These are phyloP conservation scores for Tanacetum coccineum DNA, from an alignment of 129 eudicot species.

Conservation along the genomic window DNA sequence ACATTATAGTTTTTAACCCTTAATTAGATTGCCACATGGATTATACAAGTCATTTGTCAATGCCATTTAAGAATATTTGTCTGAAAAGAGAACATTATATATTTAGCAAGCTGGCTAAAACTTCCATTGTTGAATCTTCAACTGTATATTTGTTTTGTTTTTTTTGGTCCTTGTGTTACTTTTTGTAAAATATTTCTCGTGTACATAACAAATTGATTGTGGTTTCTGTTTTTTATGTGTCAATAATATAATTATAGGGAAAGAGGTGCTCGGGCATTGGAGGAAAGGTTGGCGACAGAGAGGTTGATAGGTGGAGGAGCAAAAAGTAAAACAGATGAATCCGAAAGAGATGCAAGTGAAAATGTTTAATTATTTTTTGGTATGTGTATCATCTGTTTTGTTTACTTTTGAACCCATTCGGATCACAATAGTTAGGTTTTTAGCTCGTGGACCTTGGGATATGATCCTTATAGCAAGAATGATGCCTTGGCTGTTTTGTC, in stretches of 20 bases:
- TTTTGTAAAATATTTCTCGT: not conserved
- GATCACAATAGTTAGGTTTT: constrained; percentile 24
- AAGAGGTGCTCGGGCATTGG: constrained; percentile 95
- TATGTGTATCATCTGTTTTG: constrained; percentile 29
- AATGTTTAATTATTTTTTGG: constrained; percentile 46
- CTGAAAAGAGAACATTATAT: not conserved
- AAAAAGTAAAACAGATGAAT: constrained; percentile 46
- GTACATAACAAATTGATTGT: not conserved
- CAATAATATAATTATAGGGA: constrained; percentile 51
- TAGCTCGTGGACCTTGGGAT: constrained; percentile 3
- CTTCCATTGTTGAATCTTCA: no score
- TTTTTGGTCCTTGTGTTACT: not conserved
- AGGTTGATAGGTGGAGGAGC: constrained; percentile 47
- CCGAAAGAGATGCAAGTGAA: constrained; percentile 61
- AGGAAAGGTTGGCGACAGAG: constrained; percentile 92
- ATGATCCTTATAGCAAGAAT: constrained; percentile 20
- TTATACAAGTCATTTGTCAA: not conserved
- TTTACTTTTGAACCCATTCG: constrained; percentile 9
- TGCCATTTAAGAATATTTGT: not conserved
- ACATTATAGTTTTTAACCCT: not conserved
- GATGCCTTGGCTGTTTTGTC: constrained; percentile 16
- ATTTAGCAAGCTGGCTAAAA: no score
- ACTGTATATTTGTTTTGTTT: no score
- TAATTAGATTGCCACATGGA: not conserved
- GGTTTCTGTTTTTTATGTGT: not conserved